These are phyloP conservation scores for Dictyostelium intermedium DNA, from an alignment of 78 protist genomes.

Conservation along the genomic window DNA sequence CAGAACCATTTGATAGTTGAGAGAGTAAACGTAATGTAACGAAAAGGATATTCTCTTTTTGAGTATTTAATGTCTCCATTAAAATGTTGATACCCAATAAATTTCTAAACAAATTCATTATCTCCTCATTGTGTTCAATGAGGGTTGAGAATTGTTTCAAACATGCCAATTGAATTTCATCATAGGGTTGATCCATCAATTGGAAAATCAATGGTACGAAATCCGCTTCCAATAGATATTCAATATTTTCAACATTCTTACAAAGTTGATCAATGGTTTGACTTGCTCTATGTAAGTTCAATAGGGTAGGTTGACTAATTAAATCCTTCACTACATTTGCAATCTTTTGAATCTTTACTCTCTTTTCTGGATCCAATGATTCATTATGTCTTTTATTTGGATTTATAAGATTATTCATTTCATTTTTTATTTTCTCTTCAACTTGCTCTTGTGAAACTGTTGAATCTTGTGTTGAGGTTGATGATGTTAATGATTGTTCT, in stretches of 20 bases:
- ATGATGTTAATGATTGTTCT: not conserved
- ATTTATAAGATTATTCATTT: not conserved
- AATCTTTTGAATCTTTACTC: constrained; percentile 22
- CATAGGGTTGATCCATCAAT: constrained; percentile 19
- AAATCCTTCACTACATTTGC: constrained; percentile 4
- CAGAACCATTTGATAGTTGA: not conserved
- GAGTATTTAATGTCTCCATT: not conserved
- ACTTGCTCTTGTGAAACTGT: not conserved
- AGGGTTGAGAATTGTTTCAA: not conserved
- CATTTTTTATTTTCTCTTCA: not conserved
- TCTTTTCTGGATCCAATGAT: not conserved
- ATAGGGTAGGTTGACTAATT: not conserved
- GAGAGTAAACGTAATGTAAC: not conserved
- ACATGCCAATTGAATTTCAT: constrained; percentile 10
- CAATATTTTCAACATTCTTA: constrained; percentile 33
- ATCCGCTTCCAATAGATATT: not conserved
- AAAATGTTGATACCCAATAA: constrained; percentile 43
- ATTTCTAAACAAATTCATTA: constrained; percentile 8
- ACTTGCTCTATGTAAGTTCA: constrained; percentile 19
- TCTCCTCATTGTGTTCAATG: not conserved
- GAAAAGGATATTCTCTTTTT: constrained; percentile 40
- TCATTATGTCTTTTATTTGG: not conserved
- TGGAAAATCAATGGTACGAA: constrained; percentile 36
- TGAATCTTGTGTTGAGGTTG: not conserved
- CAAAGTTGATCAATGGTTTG: constrained; percentile 34